A percentile compares a stretch with the other conserved stretches of the same genome.
Conservation (phyloP, 2,329 filamentous ascomycete species). For the Fusarium buxicola region DNA sequence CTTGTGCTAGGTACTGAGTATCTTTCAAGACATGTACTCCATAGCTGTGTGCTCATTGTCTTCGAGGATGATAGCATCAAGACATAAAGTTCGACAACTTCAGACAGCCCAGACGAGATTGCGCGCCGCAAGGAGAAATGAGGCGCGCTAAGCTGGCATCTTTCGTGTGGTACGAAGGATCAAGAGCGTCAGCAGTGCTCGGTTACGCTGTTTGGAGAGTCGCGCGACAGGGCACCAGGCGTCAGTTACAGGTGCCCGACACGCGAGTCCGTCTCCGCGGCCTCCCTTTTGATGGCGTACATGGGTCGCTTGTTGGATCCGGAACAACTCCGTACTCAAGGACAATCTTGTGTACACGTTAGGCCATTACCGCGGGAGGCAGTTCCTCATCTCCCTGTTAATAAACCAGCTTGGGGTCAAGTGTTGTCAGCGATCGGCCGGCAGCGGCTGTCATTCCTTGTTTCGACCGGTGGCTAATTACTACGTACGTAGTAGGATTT, state of each 20-base stretch:
- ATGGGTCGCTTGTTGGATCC: slow-evolving; percentile 35
- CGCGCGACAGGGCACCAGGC: slow-evolving; percentile 33
- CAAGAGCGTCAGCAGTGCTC: slow-evolving; percentile 17
- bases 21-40: no score
- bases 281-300: slow-evolving; percentile 10
- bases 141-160: slow-evolving; percentile 32
- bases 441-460: slow-evolving; percentile 22
- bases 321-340: slow-evolving; percentile 32
- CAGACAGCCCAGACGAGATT: slow-evolving; percentile 31
- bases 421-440: slow-evolving; percentile 5
- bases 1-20: no score
- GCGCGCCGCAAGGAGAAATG: slow-evolving; percentile 22
- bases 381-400: slow-evolving; percentile 17
- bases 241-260: slow-evolving; percentile 37
- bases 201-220: slow-evolving; percentile 31
- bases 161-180: slow-evolving; percentile 29
- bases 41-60: no score
- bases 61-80: background rate
- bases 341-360: slow-evolving; percentile 33
- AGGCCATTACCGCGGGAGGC: slow-evolving; percentile 19
- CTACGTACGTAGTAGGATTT: no score
- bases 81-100: slow-evolving; percentile 18
- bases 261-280: slow-evolving; percentile 13
- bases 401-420: slow-evolving; percentile 1
- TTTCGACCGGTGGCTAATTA: slow-evolving; percentile 1